These are phyloP conservation scores for Candida yuanshanica DNA, from an alignment of 805 yeast species.

Conservation along the genomic window DNA sequence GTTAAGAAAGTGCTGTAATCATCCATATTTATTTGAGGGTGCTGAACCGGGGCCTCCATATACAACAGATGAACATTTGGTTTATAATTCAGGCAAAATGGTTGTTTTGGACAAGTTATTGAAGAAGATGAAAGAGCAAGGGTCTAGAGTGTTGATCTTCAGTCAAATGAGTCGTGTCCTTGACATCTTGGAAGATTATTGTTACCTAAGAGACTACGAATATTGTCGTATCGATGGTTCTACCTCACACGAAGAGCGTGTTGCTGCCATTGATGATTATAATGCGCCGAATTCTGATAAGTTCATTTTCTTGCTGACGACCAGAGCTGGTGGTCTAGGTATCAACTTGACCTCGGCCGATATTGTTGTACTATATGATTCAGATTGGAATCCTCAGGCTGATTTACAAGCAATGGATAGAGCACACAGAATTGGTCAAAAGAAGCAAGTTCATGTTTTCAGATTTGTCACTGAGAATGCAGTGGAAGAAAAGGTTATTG, in stretches of 20 bases:
- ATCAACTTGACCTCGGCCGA: slow-evolving; percentile 91
- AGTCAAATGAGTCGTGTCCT: slow-evolving; percentile 90
- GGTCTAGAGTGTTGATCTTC: slow-evolving; percentile 86
- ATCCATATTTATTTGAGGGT: slow-evolving; percentile 96
- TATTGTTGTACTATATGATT: slow-evolving; percentile 80
- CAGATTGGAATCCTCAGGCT: slow-evolving; percentile 98
- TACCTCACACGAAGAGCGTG: slow-evolving; percentile 89
- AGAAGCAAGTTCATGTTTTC: slow-evolving; percentile 88
- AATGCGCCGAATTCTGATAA: slow-evolving; percentile 77
- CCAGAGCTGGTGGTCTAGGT: slow-evolving; percentile 97
- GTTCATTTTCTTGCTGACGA: slow-evolving; percentile 79
- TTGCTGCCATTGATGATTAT: slow-evolving; percentile 87
- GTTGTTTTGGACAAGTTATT: slow-evolving; percentile 78
- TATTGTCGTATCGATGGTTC: slow-evolving; percentile 94
- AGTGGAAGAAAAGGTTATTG: slow-evolving; percentile 92
- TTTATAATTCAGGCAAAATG: slow-evolving; percentile 89
- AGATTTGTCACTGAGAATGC: slow-evolving; percentile 94
- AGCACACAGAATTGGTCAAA: slow-evolving; percentile 96
- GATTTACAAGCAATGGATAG: slow-evolving; percentile 98
- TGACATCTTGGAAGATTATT: slow-evolving; percentile 90
- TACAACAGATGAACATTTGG: slow-evolving; percentile 91
- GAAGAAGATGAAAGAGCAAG: slow-evolving; percentile 62
- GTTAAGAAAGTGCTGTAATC: slow-evolving; percentile 92
- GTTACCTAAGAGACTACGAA: slow-evolving; percentile 73
- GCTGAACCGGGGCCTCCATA: slow-evolving; percentile 99